Percentiles rank a stretch among this genome's conserved stretches.
phyloP scores from a whole-genome alignment of 192 early-diverging fungal genomes.

The Linnemannia zychae region DNA sequence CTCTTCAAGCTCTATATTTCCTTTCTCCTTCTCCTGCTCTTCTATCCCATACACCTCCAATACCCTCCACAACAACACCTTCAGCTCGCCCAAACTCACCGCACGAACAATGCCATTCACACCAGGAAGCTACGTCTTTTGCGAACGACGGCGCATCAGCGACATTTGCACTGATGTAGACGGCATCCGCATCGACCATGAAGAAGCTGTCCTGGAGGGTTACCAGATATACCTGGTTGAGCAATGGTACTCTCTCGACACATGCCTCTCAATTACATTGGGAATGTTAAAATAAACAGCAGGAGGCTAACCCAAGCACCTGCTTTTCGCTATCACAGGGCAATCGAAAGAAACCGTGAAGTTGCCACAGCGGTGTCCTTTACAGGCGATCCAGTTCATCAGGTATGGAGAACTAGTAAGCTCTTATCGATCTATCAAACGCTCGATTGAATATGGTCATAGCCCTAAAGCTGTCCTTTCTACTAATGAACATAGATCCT shows the following conservation, averaged over 20 bases:
- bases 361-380: slow-evolving; percentile 51
- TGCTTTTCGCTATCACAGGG: slow-evolving; percentile 16
- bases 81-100: not conserved
- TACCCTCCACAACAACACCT: not conserved
- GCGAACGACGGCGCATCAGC: slow-evolving; percentile 31
- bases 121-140: slow-evolving; percentile 48
- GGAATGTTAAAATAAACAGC: too few relatives aligned
- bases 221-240: slow-evolving; percentile 57
- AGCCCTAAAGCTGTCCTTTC: too few relatives aligned
- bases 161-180: slow-evolving; percentile 40
- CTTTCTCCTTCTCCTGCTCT: not conserved
- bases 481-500: slow-evolving; percentile 23
- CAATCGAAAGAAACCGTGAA: slow-evolving; percentile 53
- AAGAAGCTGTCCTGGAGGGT: slow-evolving; percentile 32
- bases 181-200: slow-evolving; percentile 44
- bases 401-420: not conserved
- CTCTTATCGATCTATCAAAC: too few relatives aligned
- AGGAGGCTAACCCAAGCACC: too few relatives aligned
- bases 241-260: slow-evolving; percentile 39
- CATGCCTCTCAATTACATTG: too few relatives aligned
- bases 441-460: too few relatives aligned
- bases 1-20: not conserved
- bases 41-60: too few relatives aligned
- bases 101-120: slow-evolving; percentile 18
- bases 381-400: slow-evolving; percentile 48